phyloP scores from a whole-genome alignment of 2,329 filamentous ascomycete genomes.

The Ceratocystis ficicola region DNA sequence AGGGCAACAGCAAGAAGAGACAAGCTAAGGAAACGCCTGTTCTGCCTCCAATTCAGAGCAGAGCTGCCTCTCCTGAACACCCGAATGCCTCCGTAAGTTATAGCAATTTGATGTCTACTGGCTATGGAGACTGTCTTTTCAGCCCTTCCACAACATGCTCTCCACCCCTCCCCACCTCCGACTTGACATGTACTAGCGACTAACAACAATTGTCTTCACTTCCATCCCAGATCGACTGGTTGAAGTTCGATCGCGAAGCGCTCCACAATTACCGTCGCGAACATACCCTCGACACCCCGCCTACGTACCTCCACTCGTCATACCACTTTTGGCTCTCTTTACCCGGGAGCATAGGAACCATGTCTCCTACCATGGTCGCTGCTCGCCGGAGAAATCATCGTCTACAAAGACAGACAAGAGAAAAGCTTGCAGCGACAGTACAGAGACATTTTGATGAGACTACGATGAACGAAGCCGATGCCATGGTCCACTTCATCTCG shows the following conservation, averaged over 20 bases:
- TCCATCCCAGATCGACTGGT: constrained; percentile 47
- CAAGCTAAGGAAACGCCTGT: constrained; percentile 29
- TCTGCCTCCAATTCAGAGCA: constrained; percentile 17
- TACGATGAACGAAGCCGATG: constrained; percentile 68
- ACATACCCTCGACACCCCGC: constrained; percentile 57
- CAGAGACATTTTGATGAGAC: constrained; percentile 75
- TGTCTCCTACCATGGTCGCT: constrained; percentile 59
- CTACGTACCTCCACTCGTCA: constrained; percentile 50
- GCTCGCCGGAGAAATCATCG: constrained; percentile 43
- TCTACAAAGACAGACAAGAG: constrained; percentile 45
- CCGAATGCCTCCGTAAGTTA: constrained; percentile 20
- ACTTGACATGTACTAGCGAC: background rate
- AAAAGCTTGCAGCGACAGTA: constrained; percentile 58
- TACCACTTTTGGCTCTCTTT: constrained; percentile 51
- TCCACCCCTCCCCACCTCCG: background rate
- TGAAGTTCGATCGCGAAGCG: constrained; percentile 51
- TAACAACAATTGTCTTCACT: background rate
- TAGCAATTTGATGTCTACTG: background rate
- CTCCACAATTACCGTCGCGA: constrained; percentile 66
- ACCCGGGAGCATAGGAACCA: constrained; percentile 52
- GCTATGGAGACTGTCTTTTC: background rate
- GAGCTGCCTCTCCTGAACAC: constrained; percentile 19
- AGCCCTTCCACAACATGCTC: background rate
- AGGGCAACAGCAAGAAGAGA: constrained; percentile 36
- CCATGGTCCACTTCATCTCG: constrained; percentile 68